Percentiles rank a stretch among this genome's conserved stretches.
phyloP scores from a whole-genome alignment of 2,329 filamentous ascomycete species.

The Simplicillium sp. region DNA sequence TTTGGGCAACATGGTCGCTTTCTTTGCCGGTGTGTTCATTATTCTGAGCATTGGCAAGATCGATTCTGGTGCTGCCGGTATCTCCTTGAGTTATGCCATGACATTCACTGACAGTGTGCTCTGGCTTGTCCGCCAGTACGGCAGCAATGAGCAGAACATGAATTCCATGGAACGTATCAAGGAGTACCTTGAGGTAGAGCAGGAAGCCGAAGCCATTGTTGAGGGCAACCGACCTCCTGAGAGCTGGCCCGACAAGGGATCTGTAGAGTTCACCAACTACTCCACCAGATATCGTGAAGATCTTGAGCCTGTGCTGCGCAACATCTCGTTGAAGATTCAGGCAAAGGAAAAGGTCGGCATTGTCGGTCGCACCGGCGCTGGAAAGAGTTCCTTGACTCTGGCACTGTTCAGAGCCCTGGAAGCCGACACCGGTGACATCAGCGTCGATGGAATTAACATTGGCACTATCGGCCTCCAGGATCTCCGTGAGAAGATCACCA shows the following conservation, averaged over 20 bases:
- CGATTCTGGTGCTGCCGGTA: constrained; percentile 83
- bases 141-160: constrained; percentile 98
- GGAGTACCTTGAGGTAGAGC: constrained; percentile 93
- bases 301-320: constrained; percentile 75
- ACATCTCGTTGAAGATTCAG: constrained; percentile 77
- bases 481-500: constrained; percentile 86
- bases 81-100: constrained; percentile 91
- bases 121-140: constrained; percentile 91
- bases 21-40: constrained; percentile 89
- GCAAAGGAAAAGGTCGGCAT: constrained; percentile 91
- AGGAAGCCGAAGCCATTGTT: constrained; percentile 73
- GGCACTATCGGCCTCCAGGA: constrained; percentile 85
- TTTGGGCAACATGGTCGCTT: constrained; percentile 82
- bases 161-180: constrained; percentile 97
- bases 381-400: constrained; percentile 89
- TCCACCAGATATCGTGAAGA: constrained; percentile 82
- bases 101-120: constrained; percentile 95
- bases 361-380: constrained; percentile 88
- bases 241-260: constrained; percentile 79
- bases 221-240: constrained; percentile 66
- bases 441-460: constrained; percentile 89
- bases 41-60: constrained; percentile 73
- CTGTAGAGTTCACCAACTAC: constrained; percentile 82
- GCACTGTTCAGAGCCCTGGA: constrained; percentile 91
- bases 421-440: constrained; percentile 78